Evolutionary conservation across 345 rosid species (phyloP).

Genomic region (Hevea brasiliensis): DNA sequence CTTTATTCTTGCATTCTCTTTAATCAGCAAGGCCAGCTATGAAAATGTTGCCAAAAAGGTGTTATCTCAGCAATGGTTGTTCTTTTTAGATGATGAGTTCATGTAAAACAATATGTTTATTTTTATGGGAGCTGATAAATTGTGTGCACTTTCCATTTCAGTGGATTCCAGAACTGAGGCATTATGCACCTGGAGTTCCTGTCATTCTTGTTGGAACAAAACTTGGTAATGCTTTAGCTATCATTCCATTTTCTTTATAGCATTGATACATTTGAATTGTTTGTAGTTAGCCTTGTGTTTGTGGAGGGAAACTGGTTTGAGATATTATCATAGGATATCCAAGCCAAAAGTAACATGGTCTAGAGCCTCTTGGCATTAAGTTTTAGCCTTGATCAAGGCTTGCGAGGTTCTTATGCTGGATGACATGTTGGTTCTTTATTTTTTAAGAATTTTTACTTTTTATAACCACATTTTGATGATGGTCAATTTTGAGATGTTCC

Average conservation of each 20-base stretch:
- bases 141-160: constrained; percentile 29
- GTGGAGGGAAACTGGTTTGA: neutral
- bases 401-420: neutral
- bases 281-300: neutral
- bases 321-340: neutral
- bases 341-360: neutral
- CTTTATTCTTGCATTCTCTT: constrained; percentile 90
- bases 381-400: too few species aligned
- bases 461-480: neutral
- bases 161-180: constrained; percentile 99
- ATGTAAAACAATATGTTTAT: neutral
- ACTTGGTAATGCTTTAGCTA: constrained; percentile 55
- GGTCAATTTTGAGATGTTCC: neutral
- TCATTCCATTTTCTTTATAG: neutral
- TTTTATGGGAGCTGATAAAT: constrained; percentile 15
- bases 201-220: constrained; percentile 89
- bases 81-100: neutral
- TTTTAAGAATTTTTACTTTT: neutral
- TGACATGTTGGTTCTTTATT: neutral
- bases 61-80: neutral
- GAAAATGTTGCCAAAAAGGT: constrained; percentile 98
- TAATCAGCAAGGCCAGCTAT: constrained; percentile 98
- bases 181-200: constrained; percentile 95
- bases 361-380: neutral
- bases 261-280: neutral